Evolutionary conservation across 1,139 yeast species (phyloP).

Genomic region (Suhomyces maxii): DNA sequence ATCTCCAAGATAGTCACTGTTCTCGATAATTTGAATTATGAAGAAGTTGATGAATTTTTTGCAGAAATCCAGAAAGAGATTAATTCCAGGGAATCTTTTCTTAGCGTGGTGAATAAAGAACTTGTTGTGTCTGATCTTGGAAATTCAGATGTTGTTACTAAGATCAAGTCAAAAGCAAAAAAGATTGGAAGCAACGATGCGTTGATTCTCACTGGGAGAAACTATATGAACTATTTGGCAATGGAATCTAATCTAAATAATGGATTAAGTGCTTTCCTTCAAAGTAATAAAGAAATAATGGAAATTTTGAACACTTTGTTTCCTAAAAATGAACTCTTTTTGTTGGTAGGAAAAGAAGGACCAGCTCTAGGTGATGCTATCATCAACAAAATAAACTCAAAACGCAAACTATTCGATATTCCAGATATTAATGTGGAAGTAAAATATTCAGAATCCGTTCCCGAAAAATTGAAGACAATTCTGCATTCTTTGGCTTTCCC

Average conservation of each 20-base stretch:
- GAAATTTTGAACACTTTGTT: slow-evolving; percentile 6
- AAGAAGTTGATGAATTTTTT: slow-evolving; percentile 15
- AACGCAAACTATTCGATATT: neutral
- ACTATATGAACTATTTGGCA: slow-evolving; percentile 10
- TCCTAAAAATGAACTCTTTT: slow-evolving; percentile 3
- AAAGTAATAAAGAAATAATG: slow-evolving; percentile 12
- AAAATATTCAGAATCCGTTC: neutral
- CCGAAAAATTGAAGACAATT: neutral
- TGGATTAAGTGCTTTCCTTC: slow-evolving; percentile 16
- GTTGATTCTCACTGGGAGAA: slow-evolving; percentile 9
- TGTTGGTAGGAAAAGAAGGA: slow-evolving; percentile 1
- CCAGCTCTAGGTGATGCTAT: neutral
- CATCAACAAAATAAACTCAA: neutral
- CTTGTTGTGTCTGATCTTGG: neutral
- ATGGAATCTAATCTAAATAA: slow-evolving; percentile 11
- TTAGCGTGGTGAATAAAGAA: slow-evolving; percentile 6
- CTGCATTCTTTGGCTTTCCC: slow-evolving; percentile 5
- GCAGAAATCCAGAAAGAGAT: slow-evolving; percentile 4
- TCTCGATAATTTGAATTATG: slow-evolving; percentile 16
- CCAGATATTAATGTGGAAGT: slow-evolving; percentile 1
- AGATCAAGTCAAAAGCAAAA: neutral
- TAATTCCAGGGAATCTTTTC: slow-evolving; percentile 7
- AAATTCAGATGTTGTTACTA: neutral
- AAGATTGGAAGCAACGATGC: neutral
- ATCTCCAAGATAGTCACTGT: slow-evolving; percentile 13